Conservation (phyloP, 352 stramenopile genomes). For the Lagenidium sp. region DNA sequence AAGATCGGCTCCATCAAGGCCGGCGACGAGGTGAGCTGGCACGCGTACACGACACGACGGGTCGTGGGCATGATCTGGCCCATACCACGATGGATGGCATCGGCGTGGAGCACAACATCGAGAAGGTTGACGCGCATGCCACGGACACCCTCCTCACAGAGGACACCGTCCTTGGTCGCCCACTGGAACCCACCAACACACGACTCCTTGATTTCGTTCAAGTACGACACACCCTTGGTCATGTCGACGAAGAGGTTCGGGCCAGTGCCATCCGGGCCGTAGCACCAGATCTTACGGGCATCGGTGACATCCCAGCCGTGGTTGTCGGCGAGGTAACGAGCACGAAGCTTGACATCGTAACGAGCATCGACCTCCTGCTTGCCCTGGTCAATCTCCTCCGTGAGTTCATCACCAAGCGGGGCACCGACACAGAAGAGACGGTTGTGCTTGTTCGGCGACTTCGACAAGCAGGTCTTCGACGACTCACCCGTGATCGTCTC, state of each 20-base stretch:
- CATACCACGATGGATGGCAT: constrained; percentile 99
- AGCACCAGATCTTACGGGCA: constrained; percentile 99
- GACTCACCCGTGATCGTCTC: constrained; percentile 97
- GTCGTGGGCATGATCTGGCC: constrained; percentile 99
- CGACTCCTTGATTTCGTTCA: constrained; percentile 99
- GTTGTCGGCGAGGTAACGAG: constrained; percentile 96
- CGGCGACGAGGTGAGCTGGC: constrained; percentile 91
- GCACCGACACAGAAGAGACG: constrained; percentile 96
- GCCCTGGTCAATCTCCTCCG: constrained; percentile 96
- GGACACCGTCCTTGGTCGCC: constrained; percentile 96
- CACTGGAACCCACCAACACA: constrained; percentile 98
- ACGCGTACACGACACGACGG: constrained; percentile 97
- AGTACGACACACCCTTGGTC: constrained; percentile 99
- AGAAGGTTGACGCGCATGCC: constrained; percentile 97
- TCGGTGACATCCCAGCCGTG: constrained; percentile 98
- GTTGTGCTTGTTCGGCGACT: constrained; percentile 99
- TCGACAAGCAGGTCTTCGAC: constrained; percentile 95
- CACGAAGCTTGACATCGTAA: constrained; percentile 96
- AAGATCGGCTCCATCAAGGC: constrained; percentile 98
- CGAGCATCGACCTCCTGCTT: constrained; percentile 86
- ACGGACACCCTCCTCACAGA: constrained; percentile 97
- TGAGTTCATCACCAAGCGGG: constrained; percentile 91
- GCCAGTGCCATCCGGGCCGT: constrained; percentile 97
- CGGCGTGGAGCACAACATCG: constrained; percentile 99
- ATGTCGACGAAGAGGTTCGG: constrained; percentile 98